phyloP scores from a whole-genome alignment of 2,329 filamentous ascomycete genomes.

The Phyllosticta citribraziliensis region DNA sequence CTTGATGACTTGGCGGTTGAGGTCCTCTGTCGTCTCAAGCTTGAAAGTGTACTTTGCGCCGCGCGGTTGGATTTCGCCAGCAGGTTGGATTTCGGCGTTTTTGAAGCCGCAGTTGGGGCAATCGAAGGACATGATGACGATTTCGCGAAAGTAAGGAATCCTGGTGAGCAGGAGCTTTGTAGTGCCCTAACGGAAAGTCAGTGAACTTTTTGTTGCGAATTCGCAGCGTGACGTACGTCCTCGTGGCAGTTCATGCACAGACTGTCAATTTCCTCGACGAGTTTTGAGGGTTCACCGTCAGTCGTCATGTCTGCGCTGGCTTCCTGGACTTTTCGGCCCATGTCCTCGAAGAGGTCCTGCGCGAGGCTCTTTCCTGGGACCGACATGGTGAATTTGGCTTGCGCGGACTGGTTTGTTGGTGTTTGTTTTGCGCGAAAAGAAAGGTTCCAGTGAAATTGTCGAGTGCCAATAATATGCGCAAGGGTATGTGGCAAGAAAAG shows the following conservation, averaged over 20 bases:
- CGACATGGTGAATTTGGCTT: constrained; percentile 21
- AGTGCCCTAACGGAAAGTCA: constrained; percentile 50
- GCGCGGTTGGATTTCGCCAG: constrained; percentile 82
- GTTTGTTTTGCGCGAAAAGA: not conserved
- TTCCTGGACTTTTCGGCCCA: constrained; percentile 39
- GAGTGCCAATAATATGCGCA: not conserved
- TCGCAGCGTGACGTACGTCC: constrained; percentile 26
- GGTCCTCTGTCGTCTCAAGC: constrained; percentile 61
- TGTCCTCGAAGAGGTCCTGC: constrained; percentile 42
- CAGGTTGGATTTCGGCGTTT: constrained; percentile 90
- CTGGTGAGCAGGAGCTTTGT: constrained; percentile 81
- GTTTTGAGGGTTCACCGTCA: constrained; percentile 34
- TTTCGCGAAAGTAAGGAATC: constrained; percentile 95
- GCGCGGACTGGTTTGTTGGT: not conserved
- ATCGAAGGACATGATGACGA: constrained; percentile 93
- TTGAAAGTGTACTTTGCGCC: constrained; percentile 77
- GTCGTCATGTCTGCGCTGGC: constrained; percentile 25
- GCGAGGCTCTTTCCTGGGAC: constrained; percentile 26
- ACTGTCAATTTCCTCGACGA: constrained; percentile 45
- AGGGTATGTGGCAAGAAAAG: not conserved
- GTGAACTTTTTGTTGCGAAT: not conserved
- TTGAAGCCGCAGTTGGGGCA: constrained; percentile 83
- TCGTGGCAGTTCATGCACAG: constrained; percentile 47
- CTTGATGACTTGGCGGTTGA: constrained; percentile 83
- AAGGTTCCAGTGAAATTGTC: not conserved